Evolutionary conservation across 1,139 yeast species (phyloP), one percentile per base, ranked within the genome.

Genomic region (Ashbya aceris): DNA sequence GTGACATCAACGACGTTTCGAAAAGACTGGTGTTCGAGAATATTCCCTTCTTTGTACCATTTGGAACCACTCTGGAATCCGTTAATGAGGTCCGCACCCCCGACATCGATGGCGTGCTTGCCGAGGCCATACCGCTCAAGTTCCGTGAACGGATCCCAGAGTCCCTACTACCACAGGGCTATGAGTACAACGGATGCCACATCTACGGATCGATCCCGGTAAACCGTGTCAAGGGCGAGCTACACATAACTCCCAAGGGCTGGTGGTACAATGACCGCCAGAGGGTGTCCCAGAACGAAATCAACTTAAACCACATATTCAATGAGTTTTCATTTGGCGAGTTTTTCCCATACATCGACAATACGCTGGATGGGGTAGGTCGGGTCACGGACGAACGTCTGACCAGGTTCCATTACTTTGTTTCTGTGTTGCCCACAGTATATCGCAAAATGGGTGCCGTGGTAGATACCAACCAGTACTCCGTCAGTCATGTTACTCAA

Each of bases 271-370:
- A 68, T 36, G 67, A 54, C 34, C 36, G 42, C 5, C 71, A 71
- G 42, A 60, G 74, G 45, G 66, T 73, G 47, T 61, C 65, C 41
- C 69, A 71, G 3, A 76, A 76, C 30, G 65, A 71, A 13, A 62
- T 85, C 44, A 84, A 91, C 59, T 83, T 89, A 56, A 74, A 95
- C 1, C 98, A 91, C 62, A 77, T 77, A 6, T 81, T 91, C 45
- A 78, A 77, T 48, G 97, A 91, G 61, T 76, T 87, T 49, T 87
- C 96, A 8, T 91, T 80, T 64, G 98, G 99, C 14, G 85, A 78
- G 30, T 87, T 83, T 62, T 87, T 77, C 57, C 97, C 98, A 2
- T 82, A 76, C 53, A 72, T 89, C 48, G 73, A 82, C 51, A 91
- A 91, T 56, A 95, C 96, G 6, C 70, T 93, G 50, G 98, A 91